phyloP scores from a whole-genome alignment of 2,329 filamentous ascomycete genomes.

The Scedosporium apiospermum region DNA sequence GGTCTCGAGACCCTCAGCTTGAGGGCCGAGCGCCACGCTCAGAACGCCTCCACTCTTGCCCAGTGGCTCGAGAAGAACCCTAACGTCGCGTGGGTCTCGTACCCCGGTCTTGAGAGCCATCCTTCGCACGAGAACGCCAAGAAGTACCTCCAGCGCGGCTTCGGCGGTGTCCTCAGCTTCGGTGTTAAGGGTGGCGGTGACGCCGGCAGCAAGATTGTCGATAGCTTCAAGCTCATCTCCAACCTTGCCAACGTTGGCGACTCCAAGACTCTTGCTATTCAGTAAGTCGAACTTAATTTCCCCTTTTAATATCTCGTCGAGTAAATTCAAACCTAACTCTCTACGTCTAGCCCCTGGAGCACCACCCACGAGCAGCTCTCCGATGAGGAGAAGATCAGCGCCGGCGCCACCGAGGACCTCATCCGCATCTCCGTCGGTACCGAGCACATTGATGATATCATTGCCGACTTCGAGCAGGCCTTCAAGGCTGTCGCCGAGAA shows the following conservation, averaged over 20 bases:
- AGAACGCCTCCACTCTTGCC: slow-evolving; percentile 73
- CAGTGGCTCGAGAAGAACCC: slow-evolving; percentile 74
- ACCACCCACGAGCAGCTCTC: slow-evolving; percentile 90
- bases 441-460: slow-evolving; percentile 96
- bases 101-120: slow-evolving; percentile 80
- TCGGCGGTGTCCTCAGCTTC: slow-evolving; percentile 85
- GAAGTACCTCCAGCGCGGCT: slow-evolving; percentile 77
- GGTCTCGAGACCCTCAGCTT: slow-evolving; percentile 85
- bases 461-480: slow-evolving; percentile 87
- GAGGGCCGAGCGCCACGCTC: slow-evolving; percentile 75
- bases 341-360: slow-evolving; percentile 57
- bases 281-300: slow-evolving; percentile 29
- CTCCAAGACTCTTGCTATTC: slow-evolving; percentile 88
- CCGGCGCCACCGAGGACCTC: slow-evolving; percentile 80
- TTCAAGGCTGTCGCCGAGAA: slow-evolving; percentile 33
- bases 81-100: slow-evolving; percentile 87
- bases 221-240: slow-evolving; percentile 89
- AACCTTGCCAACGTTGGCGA: slow-evolving; percentile 96
- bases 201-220: slow-evolving; percentile 82
- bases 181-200: slow-evolving; percentile 80
- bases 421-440: slow-evolving; percentile 94
- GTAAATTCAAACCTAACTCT: neutral
- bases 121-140: slow-evolving; percentile 70
- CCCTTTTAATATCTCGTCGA: neutral
- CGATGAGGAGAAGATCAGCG: slow-evolving; percentile 69